Evolutionary conservation across 2,329 filamentous ascomycete genomes (phyloP), one percentile per base, ranked within the genome.

Genomic region (Ascochyta lentis): DNA sequence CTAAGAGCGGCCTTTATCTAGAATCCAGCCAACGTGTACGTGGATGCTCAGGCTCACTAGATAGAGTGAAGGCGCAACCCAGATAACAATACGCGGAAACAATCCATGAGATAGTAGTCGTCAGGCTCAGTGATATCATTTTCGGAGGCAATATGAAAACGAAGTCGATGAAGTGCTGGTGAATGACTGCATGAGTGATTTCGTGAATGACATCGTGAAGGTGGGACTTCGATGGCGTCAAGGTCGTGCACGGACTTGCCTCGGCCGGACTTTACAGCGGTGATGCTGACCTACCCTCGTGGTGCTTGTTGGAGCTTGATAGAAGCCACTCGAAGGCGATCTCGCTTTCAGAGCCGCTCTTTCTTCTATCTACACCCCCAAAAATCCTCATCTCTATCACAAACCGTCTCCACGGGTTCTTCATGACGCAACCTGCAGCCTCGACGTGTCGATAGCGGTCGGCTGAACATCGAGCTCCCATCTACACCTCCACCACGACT

Each of bases 241-340:
- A 47, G 12, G 27, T 40, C 27, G 49, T n/a, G 54, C 48, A 52
- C 49, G 49, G 54, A 40, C 53, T 46, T 43, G 42, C 37, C 53
- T 50, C 47, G 37, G 45, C 43, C 53, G 53, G 47, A 47, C 42
- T 47, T 52, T 41, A 40, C 39, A 39, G 38, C 54, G 54, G 52
- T 39, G 42, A 42, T 50, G 49, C 55, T 54, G 40, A 58, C 55
- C 29, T 58, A 58, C 41, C 45, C 38, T 45, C 38, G 24, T 38
- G 42, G 24, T 24, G 41, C 19, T 19, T 52, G 39, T 41, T 53
- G 54, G 61, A 60, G 49, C 49, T 60, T 37, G 37, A 50, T 61
- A 54, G 62, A 65, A 65, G 55, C 55, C 54, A 50, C 43, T 61
- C 59, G 62, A 65, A 65, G 37, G 45, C 45, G 33, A 27, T 8